Evolutionary conservation across 2,329 filamentous ascomycete species (phyloP).

Genomic region (Passalora sequoiae): DNA sequence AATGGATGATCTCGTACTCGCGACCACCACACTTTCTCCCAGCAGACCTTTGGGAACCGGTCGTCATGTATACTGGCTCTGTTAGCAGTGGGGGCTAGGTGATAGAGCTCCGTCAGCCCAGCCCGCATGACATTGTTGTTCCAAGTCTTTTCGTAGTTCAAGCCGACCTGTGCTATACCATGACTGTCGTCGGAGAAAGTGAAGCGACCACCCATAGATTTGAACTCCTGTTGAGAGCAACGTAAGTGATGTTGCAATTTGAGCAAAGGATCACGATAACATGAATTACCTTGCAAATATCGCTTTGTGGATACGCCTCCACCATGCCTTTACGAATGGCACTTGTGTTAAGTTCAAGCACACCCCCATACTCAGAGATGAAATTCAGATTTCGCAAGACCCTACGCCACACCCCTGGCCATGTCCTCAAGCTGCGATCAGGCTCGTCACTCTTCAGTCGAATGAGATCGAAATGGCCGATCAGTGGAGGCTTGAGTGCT

Average conservation of each 20-base stretch:
- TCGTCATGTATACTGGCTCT: slow-evolving; percentile 26
- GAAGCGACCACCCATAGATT: slow-evolving; percentile 69
- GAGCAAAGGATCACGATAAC: background rate
- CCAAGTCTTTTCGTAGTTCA: slow-evolving; percentile 59
- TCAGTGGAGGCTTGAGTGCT: slow-evolving; percentile 65
- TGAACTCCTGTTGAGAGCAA: too few species aligned
- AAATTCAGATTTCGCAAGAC: slow-evolving; percentile 69
- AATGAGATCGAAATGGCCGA: slow-evolving; percentile 93
- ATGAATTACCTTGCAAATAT: slow-evolving; percentile 65
- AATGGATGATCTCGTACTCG: slow-evolving; percentile 24
- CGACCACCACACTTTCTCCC: slow-evolving; percentile 18
- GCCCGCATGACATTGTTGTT: slow-evolving; percentile 55
- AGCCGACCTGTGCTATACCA: slow-evolving; percentile 77
- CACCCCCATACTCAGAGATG: slow-evolving; percentile 67
- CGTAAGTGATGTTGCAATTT: slow-evolving; percentile 13
- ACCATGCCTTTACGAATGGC: slow-evolving; percentile 81
- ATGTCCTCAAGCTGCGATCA: slow-evolving; percentile 45
- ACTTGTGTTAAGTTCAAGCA: slow-evolving; percentile 85
- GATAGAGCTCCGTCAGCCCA: slow-evolving; percentile 56
- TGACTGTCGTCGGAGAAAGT: slow-evolving; percentile 95
- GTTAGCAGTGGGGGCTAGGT: slow-evolving; percentile 31
- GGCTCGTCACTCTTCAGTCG: slow-evolving; percentile 70
- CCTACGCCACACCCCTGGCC: slow-evolving; percentile 62
- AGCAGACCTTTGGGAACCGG: slow-evolving; percentile 31
- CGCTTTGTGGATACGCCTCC: slow-evolving; percentile 79